Conservation (phyloP, 1,284 basidiomycete species). For the Cryptococcus sp. region DNA sequence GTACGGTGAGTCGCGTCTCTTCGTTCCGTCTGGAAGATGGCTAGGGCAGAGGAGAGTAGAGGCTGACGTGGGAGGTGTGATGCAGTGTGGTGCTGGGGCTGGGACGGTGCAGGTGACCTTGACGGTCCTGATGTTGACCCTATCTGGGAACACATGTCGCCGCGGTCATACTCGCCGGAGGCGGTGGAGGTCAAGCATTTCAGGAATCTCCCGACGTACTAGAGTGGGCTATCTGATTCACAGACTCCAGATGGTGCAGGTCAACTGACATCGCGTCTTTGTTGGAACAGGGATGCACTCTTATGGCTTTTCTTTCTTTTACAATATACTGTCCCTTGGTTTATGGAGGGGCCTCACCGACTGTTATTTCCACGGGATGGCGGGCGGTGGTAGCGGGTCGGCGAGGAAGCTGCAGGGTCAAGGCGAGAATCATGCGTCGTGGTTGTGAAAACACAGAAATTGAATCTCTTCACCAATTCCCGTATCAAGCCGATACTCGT, state of each 20-base stretch:
- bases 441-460: neutral
- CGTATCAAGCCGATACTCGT: neutral
- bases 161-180: conserved; percentile 60
- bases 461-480: neutral
- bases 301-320: neutral
- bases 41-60: neutral
- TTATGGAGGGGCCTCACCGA: too few relatives aligned
- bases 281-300: neutral
- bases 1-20: conserved; percentile 60
- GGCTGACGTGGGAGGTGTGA: neutral
- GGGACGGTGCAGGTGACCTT: conserved; percentile 94
- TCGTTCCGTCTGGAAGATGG: neutral
- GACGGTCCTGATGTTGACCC: conserved; percentile 90
- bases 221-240: neutral
- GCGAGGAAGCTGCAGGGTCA: too few relatives aligned
- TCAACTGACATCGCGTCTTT: neutral
- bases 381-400: too few relatives aligned
- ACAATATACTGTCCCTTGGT: too few relatives aligned
- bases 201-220: conserved; percentile 50
- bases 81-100: conserved; percentile 96
- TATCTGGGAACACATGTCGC: conserved; percentile 83
- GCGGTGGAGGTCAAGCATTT: conserved; percentile 72
- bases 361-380: too few relatives aligned
- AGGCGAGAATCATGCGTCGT: too few relatives aligned
- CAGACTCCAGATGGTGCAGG: conserved; percentile 3